Evolutionary conservation across 2,329 filamentous ascomycete species (phyloP).

Genomic region (Pseudogymnoascus sp.): DNA sequence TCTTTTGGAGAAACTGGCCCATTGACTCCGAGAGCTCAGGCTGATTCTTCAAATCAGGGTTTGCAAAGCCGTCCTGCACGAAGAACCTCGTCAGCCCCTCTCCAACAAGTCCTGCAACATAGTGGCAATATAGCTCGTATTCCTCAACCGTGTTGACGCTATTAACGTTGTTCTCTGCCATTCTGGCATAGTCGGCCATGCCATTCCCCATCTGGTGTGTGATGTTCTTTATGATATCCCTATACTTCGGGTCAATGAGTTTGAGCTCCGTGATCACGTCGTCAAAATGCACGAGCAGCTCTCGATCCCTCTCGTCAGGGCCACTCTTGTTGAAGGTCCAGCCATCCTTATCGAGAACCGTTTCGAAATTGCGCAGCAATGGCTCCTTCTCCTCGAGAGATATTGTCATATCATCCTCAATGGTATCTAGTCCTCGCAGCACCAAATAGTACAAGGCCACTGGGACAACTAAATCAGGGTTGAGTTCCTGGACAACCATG

Average conservation of each 20-base stretch:
- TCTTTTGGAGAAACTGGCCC: constrained; percentile 96
- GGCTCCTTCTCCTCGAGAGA: constrained; percentile 75
- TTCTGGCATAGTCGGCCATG: constrained; percentile 92
- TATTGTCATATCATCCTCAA: constrained; percentile 97
- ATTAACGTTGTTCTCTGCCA: constrained; percentile 71
- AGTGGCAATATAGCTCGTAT: constrained; percentile 96
- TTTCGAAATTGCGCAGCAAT: constrained; percentile 73
- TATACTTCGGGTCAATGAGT: constrained; percentile 78
- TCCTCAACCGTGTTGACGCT: constrained; percentile 78
- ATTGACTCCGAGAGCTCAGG: constrained; percentile 85
- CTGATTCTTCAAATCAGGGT: constrained; percentile 72
- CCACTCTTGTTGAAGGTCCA: constrained; percentile 87
- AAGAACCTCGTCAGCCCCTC: constrained; percentile 89
- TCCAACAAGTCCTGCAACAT: constrained; percentile 96
- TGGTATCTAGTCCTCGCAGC: constrained; percentile 89
- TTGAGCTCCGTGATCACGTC: constrained; percentile 79
- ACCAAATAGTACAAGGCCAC: constrained; percentile 89
- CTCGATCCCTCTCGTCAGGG: constrained; percentile 87
- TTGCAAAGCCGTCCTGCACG: constrained; percentile 78
- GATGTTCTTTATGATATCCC: constrained; percentile 84
- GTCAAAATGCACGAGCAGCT: constrained; percentile 88
- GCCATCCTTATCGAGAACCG: constrained; percentile 71
- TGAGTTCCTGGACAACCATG: constrained; percentile 89
- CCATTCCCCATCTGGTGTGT: constrained; percentile 93
- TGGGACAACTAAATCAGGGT: constrained; percentile 86